Evolutionary conservation across 495 filamentous ascomycete species (phyloP).

Genomic region (Aspergillus sparsus): DNA sequence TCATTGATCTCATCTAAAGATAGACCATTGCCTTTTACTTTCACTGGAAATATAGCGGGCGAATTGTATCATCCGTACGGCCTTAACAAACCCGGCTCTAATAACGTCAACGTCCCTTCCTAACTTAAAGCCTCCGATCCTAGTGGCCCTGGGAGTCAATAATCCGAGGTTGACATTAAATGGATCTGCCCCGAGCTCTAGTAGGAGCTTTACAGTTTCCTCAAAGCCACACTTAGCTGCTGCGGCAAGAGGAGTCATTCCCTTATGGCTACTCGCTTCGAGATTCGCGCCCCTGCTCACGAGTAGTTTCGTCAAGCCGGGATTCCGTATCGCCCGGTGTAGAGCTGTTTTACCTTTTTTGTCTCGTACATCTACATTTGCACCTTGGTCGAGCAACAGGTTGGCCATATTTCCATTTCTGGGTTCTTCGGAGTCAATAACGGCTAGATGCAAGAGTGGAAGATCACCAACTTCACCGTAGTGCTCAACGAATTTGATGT

Average conservation of each 20-base stretch:
- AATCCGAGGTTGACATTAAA: background rate
- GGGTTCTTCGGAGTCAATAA: background rate
- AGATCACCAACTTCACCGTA: background rate
- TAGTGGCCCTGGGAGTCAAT: background rate
- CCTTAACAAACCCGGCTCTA: background rate
- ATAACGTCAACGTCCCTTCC: too few species aligned
- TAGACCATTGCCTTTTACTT: background rate
- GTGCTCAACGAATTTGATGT: background rate
- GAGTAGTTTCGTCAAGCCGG: background rate
- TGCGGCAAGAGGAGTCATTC: background rate
- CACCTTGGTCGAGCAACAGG: background rate
- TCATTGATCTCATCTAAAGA: background rate
- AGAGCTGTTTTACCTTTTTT: background rate
- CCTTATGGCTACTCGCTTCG: background rate
- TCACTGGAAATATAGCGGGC: background rate
- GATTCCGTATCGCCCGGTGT: background rate
- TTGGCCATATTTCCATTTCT: background rate
- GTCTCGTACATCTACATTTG: background rate
- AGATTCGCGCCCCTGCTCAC: constrained; percentile 1
- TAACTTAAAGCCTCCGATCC: too few species aligned
- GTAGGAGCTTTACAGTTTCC: background rate
- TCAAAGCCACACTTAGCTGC: background rate
- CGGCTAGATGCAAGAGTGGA: background rate
- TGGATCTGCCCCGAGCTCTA: background rate
- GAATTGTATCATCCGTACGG: background rate